phyloP scores from a whole-genome alignment of 2,329 filamentous ascomycete genomes.

The Moelleriella libera region DNA sequence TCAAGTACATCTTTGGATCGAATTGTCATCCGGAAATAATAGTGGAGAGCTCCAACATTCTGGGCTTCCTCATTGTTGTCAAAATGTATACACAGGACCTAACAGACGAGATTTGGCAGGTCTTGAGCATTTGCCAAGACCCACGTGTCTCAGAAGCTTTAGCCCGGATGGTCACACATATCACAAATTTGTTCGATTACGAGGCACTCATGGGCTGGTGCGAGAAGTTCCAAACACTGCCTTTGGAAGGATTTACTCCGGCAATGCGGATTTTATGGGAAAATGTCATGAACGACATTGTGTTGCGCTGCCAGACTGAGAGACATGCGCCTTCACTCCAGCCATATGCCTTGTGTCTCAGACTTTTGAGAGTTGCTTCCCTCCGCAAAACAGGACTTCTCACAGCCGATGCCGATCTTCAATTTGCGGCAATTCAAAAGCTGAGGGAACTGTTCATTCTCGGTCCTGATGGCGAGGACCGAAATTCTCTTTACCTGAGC shows the following conservation, averaged over 20 bases:
- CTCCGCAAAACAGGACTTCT: constrained; percentile 36
- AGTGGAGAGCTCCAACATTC: constrained; percentile 63
- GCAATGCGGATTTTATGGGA: constrained; percentile 50
- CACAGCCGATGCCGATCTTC: constrained; percentile 46
- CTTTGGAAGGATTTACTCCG: constrained; percentile 46
- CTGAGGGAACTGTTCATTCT: constrained; percentile 44
- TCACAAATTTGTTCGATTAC: constrained; percentile 33
- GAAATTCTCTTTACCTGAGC: constrained; percentile 46
- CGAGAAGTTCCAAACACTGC: constrained; percentile 52
- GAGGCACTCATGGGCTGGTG: constrained; percentile 49
- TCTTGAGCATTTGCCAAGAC: constrained; percentile 69
- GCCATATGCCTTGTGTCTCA: constrained; percentile 41
- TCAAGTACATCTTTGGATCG: constrained; percentile 78
- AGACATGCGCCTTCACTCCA: constrained; percentile 19
- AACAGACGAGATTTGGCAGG: constrained; percentile 73
- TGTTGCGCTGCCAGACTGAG: constrained; percentile 27
- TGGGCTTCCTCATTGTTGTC: constrained; percentile 77
- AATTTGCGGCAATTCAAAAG: constrained; percentile 47
- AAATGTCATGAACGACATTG: constrained; percentile 34
- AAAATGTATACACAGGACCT: constrained; percentile 56
- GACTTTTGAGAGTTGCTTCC: constrained; percentile 59
- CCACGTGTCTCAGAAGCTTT: constrained; percentile 73
- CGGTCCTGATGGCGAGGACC: constrained; percentile 39
- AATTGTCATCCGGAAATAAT: constrained; percentile 90
- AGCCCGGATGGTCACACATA: constrained; percentile 44